Conservation (phyloP, 1,284 basidiomycete genomes). For the Schizopora paradoxa region DNA sequence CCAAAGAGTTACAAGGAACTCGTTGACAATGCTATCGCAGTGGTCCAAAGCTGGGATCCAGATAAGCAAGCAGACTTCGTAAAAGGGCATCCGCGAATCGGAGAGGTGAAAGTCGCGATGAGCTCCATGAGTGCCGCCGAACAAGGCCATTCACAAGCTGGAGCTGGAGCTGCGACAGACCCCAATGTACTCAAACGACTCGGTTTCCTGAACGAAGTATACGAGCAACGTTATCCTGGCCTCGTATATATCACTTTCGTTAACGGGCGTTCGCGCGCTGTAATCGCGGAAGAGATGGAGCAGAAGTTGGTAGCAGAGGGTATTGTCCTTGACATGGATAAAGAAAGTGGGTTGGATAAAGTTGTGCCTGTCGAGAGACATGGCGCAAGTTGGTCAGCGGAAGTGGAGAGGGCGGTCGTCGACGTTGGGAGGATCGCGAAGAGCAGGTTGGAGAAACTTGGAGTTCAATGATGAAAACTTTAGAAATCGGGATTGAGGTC, state of each 20-base stretch:
- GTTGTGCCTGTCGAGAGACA: slow-evolving; percentile 16
- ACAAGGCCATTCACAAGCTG: slow-evolving; percentile 42
- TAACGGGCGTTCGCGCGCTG: slow-evolving; percentile 70
- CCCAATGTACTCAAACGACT: slow-evolving; percentile 63
- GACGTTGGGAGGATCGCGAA: slow-evolving; percentile 75
- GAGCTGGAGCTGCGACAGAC: slow-evolving; percentile 39
- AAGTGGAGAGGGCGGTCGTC: slow-evolving; percentile 65
- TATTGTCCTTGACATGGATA: slow-evolving; percentile 39
- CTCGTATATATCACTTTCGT: slow-evolving; percentile 89
- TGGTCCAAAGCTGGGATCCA: slow-evolving; percentile 53
- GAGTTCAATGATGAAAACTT: slow-evolving; percentile 24
- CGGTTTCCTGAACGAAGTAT: slow-evolving; percentile 67
- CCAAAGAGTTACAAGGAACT: slow-evolving; percentile 45
- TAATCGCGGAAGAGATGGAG: slow-evolving; percentile 78
- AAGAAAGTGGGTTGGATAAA: slow-evolving; percentile 18
- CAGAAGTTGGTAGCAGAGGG: slow-evolving; percentile 42
- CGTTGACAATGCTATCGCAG: slow-evolving; percentile 51
- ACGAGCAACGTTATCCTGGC: slow-evolving; percentile 68
- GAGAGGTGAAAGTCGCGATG: slow-evolving; percentile 69
- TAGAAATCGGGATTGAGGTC: slow-evolving; percentile 74
- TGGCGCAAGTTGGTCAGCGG: slow-evolving; percentile 45
- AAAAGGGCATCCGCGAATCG: slow-evolving; percentile 83
- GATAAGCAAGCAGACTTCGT: slow-evolving; percentile 65
- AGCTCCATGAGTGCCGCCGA: slow-evolving; percentile 73
- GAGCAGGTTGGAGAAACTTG: slow-evolving; percentile 49